Conservation (phyloP, 495 filamentous ascomycete genomes). For the Lineolata rhizophorae region DNA sequence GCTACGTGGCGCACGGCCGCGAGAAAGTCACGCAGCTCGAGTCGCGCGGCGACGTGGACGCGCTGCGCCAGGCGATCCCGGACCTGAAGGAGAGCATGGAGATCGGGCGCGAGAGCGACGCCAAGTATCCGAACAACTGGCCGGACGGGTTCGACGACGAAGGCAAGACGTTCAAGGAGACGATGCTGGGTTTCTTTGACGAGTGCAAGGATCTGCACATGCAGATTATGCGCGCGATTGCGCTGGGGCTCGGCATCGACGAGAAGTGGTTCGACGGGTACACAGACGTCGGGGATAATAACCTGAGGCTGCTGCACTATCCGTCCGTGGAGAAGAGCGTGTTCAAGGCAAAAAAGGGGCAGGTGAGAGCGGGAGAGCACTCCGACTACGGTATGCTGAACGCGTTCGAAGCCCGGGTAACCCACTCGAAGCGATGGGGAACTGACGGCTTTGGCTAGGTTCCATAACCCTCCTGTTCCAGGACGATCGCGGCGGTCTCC, state of each 20-base stretch:
- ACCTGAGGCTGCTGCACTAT: conserved; percentile 74
- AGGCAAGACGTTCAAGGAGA: conserved; percentile 40
- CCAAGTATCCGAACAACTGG: conserved; percentile 58
- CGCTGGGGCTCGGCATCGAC: conserved; percentile 56
- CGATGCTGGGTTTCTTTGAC: conserved; percentile 51
- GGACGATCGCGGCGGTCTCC: conserved; percentile 58
- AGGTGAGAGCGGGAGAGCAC: conserved; percentile 71
- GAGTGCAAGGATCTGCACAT: conserved; percentile 54
- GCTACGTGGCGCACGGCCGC: conserved; percentile 52
- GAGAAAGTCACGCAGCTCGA: conserved; percentile 51
- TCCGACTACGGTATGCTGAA: conserved; percentile 70
- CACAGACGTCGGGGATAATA: conserved; percentile 60
- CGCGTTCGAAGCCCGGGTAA: too few relatives aligned
- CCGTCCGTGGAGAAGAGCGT: conserved; percentile 43
- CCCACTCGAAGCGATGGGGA: not conserved
- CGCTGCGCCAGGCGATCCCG: conserved; percentile 32
- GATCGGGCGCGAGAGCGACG: conserved; percentile 55
- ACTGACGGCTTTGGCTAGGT: conserved; percentile 14
- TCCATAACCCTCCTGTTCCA: conserved; percentile 81
- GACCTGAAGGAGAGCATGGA: conserved; percentile 76
- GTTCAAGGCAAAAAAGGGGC: conserved; percentile 37
- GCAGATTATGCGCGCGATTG: conserved; percentile 73
- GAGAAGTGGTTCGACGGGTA: conserved; percentile 58
- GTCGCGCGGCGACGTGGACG: conserved; percentile 33
- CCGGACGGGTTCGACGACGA: conserved; percentile 39